Evolutionary conservation across 306 rosid species (phyloP).

Genomic region (Astragalus glycyphyllos): DNA sequence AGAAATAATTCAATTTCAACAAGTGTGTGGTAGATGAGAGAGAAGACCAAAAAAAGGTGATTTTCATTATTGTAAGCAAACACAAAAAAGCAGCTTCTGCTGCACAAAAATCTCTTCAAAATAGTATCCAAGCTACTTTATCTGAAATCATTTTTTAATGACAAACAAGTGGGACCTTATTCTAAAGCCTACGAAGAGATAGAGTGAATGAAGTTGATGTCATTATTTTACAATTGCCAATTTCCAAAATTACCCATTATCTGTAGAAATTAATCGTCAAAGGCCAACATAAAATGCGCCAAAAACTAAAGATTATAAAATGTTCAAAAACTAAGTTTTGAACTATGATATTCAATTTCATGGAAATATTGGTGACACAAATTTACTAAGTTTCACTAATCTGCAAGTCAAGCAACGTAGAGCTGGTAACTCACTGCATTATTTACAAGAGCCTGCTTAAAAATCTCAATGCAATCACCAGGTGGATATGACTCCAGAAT

Average conservation of each 20-base stretch:
- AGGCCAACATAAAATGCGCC: too few relatives aligned
- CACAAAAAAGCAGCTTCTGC: too few relatives aligned
- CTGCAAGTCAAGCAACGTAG: slow-evolving; percentile 25
- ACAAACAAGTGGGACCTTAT: background rate
- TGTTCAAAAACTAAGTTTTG: slow-evolving; percentile 9
- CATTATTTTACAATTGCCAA: background rate
- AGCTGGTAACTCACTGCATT: slow-evolving; percentile 66
- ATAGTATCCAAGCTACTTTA: too few relatives aligned
- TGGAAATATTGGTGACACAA: slow-evolving; percentile 17
- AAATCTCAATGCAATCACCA: slow-evolving; percentile 59
- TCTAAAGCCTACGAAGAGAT: background rate
- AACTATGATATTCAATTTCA: slow-evolving; percentile 7
- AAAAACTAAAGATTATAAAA: background rate
- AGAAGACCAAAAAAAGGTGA: too few relatives aligned
- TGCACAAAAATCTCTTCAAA: too few relatives aligned
- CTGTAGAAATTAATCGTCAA: background rate
- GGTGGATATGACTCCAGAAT: slow-evolving; percentile 83
- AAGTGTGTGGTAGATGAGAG: too few relatives aligned
- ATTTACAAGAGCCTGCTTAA: slow-evolving; percentile 69
- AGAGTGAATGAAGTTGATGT: background rate
- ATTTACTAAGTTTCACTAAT: slow-evolving; percentile 4
- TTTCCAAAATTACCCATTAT: slow-evolving; percentile 2
- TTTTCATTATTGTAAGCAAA: too few relatives aligned
- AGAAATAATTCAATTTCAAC: too few relatives aligned
- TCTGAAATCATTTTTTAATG: too few relatives aligned